phyloP scores from a whole-genome alignment of 805 yeast species.

The Hanseniaspora valbyensis region DNA sequence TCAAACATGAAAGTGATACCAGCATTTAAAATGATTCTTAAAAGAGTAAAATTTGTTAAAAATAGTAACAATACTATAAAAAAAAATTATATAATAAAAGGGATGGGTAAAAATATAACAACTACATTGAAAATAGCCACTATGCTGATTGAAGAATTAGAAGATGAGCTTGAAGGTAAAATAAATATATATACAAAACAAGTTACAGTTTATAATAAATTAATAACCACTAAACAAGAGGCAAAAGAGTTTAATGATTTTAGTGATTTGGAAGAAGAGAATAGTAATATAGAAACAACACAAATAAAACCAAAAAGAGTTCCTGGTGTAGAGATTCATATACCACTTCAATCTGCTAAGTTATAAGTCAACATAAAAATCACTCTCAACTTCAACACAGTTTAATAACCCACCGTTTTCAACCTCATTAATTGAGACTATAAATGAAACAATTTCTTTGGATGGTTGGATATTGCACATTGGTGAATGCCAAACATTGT shows the following conservation, averaged over 20 bases:
- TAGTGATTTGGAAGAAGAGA: not conserved
- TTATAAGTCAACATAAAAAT: not conserved
- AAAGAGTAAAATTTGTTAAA: constrained; percentile 19
- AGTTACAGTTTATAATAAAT: constrained; percentile 7
- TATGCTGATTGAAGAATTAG: constrained; percentile 6
- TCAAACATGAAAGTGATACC: constrained; percentile 10
- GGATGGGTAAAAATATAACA: constrained; percentile 11
- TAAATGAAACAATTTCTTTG: constrained; percentile 1
- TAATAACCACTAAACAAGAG: not conserved
- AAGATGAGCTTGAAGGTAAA: not conserved
- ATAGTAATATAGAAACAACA: not conserved
- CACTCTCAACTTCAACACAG: constrained; percentile 11
- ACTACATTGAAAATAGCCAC: constrained; percentile 5
- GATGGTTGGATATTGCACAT: constrained; percentile 36
- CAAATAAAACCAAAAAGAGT: not conserved
- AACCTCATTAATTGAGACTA: constrained; percentile 7
- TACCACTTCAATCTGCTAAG: not conserved
- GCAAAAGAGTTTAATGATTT: not conserved
- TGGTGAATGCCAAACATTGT: constrained; percentile 84
- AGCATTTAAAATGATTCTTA: constrained; percentile 13
- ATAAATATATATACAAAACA: constrained; percentile 8
- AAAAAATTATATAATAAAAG: constrained; percentile 7
- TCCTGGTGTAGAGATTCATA: constrained; percentile 12
- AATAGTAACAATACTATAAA: not conserved
- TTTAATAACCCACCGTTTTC: not conserved